phyloP scores from a whole-genome alignment of 2,329 filamentous ascomycete species.

The Thyridium curvatum region DNA sequence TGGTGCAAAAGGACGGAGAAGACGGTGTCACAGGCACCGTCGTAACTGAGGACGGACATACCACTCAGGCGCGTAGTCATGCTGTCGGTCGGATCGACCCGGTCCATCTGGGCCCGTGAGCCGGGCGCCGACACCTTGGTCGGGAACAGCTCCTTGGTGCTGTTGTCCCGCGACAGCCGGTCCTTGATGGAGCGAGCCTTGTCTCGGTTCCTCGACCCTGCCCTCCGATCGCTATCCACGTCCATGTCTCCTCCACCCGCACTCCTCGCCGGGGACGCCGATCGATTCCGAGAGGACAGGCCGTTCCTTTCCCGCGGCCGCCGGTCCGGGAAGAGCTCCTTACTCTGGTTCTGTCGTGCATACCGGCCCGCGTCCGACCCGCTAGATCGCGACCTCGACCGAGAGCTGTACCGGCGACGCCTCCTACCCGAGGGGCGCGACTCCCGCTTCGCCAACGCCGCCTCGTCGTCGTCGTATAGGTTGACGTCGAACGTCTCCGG shows the following conservation, averaged over 20 bases:
- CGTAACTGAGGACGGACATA: conserved; percentile 11
- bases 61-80: conserved; percentile 13
- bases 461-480: conserved; percentile 54
- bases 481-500: conserved; percentile 59
- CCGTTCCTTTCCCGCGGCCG: conserved; percentile 15
- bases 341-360: conserved; percentile 37
- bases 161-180: conserved; percentile 28
- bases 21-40: background rate
- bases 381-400: conserved; percentile 12
- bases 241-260: conserved; percentile 33
- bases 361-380: conserved; percentile 16
- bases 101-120: conserved; percentile 25
- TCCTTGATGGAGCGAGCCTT: conserved; percentile 40
- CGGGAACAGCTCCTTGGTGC: conserved; percentile 53
- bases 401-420: conserved; percentile 24
- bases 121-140: conserved; percentile 22
- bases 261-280: conserved; percentile 41
- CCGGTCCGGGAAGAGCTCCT: conserved; percentile 56
- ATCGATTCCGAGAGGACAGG: conserved; percentile 35
- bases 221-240: conserved; percentile 15
- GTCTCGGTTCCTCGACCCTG: conserved; percentile 30
- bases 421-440: conserved; percentile 13
- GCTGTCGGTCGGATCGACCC: conserved; percentile 17
- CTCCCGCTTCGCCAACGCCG: conserved; percentile 23
- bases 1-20: background rate